A percentile compares a stretch with the other conserved stretches of the same genome.
phyloP scores from a whole-genome alignment of 306 rosid genomes.

The Abrus precatorius region DNA sequence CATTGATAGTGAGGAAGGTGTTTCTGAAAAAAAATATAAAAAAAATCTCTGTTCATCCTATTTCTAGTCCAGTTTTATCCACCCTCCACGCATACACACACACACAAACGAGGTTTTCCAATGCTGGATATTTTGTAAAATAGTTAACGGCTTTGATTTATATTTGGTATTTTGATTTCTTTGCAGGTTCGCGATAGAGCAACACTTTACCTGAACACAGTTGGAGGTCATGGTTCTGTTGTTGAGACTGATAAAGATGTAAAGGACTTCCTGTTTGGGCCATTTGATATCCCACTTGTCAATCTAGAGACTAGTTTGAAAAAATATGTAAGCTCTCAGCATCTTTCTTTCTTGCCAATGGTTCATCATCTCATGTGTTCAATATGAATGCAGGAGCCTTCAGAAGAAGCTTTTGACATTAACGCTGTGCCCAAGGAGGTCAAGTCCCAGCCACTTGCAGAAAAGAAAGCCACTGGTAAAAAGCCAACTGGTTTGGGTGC shows the following conservation, averaged over 20 bases:
- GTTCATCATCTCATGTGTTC: slow-evolving; percentile 53
- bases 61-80: not conserved
- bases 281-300: slow-evolving; percentile 87
- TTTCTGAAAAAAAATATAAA: not conserved
- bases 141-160: slow-evolving; percentile 11
- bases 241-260: slow-evolving; percentile 81
- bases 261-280: slow-evolving; percentile 88
- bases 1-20: not conserved
- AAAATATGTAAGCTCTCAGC: slow-evolving; percentile 72
- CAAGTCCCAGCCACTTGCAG: slow-evolving; percentile 83
- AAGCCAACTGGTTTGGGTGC: slow-evolving; percentile 89
- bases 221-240: slow-evolving; percentile 82
- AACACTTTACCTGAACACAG: slow-evolving; percentile 84
- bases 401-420: slow-evolving; percentile 90
- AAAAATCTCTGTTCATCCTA: not conserved
- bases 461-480: slow-evolving; percentile 94
- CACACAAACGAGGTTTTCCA: not conserved
- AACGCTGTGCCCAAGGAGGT: slow-evolving; percentile 85
- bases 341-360: slow-evolving; percentile 39
- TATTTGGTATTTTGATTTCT: slow-evolving; percentile 38
- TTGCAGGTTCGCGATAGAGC: slow-evolving; percentile 98
- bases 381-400: slow-evolving; percentile 81
- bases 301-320: slow-evolving; percentile 95
- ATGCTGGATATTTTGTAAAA: slow-evolving; percentile 1
- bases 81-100: not conserved